Conservation (phyloP, 805 yeast species). For the Zygosaccharomyces bisporus region DNA sequence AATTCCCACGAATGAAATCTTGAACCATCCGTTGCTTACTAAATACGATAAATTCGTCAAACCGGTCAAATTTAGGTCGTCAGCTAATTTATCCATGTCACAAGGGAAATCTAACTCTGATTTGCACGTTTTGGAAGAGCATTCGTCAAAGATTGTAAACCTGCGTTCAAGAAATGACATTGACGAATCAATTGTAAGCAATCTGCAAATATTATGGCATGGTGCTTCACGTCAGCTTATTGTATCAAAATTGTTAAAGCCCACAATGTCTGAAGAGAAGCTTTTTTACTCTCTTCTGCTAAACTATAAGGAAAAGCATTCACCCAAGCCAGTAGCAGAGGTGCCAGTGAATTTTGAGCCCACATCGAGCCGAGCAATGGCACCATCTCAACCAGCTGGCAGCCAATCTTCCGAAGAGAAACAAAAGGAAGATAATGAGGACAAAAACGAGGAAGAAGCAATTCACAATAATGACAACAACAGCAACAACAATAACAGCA, state of each 20-base stretch:
- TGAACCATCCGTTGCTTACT: conserved; percentile 70
- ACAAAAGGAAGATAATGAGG: neutral
- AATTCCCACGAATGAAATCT: conserved; percentile 61
- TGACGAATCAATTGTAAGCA: conserved; percentile 70
- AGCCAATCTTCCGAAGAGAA: neutral
- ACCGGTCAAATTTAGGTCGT: conserved; percentile 13
- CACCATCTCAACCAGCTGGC: neutral
- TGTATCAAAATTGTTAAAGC: conserved; percentile 49
- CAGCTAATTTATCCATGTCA: conserved; percentile 8
- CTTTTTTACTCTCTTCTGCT: conserved; percentile 71
- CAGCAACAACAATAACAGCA: no score
- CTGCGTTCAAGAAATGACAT: conserved; percentile 44
- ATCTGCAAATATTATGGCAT: conserved; percentile 76
- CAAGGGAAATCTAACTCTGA: conserved; percentile 33
- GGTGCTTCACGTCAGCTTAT: conserved; percentile 62
- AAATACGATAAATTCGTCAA: conserved; percentile 51
- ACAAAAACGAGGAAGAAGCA: conserved; percentile 1
- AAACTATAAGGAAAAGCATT: conserved; percentile 71
- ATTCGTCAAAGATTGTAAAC: conserved; percentile 16
- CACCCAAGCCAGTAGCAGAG: conserved; percentile 8
- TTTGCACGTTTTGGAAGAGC: conserved; percentile 23
- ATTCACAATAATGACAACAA: no score
- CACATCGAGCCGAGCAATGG: neutral
- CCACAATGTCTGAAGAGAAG: conserved; percentile 67
- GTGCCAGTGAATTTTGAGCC: neutral